Base-by-base conservation (phyloP, 345 rosid genomes). In the Mercurialis annua region DNA sequence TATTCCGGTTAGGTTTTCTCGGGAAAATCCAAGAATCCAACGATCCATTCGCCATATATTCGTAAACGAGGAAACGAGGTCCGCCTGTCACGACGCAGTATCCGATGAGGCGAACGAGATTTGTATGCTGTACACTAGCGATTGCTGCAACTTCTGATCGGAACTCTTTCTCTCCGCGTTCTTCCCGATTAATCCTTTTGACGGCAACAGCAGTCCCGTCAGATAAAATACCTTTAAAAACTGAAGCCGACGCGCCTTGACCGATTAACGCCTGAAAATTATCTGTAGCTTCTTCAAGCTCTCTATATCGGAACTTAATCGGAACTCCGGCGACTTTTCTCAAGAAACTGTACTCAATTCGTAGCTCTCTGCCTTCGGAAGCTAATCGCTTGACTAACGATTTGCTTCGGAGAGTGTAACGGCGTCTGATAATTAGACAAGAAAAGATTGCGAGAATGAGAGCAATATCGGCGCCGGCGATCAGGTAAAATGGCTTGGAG, bases 241-340 rank as follows among this genome's bases (percentile, higher is more conserved):
- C 77, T 8, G 69, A 62, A 74, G 77, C 77, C 1, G 77, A 74
- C 1, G 73, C 58, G 11, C 77, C 77, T 42, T 57, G 68, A 18
- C 77, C 29, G 0, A 64, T 64, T 82, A 81, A 58, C 3, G 84
- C 59, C 18, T 70, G 69, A 69, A 90, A 92, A 58, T 83, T 77
- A 20, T 85, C 89, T 0, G 97, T 90, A 6, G 97, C 98, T 57
- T 86, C 91, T 68, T 88, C 98, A 0, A 92, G 78, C 69, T 92
- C 97, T 40, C 75, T 82, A 72, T 64, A 72, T 42, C 78, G 74
- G 73, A 88, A 92, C 59, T 78, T 88, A 1, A 74, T 88, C 0
- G 98, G 97, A 12, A 90, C 80, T 5, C 95, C 95, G 0, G 98
- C 95, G 23, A 92, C 95, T 80, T 86, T 88, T 62, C 98, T 64